Conservation (phyloP, 257 asterid species). For the Solanum virginianum region DNA sequence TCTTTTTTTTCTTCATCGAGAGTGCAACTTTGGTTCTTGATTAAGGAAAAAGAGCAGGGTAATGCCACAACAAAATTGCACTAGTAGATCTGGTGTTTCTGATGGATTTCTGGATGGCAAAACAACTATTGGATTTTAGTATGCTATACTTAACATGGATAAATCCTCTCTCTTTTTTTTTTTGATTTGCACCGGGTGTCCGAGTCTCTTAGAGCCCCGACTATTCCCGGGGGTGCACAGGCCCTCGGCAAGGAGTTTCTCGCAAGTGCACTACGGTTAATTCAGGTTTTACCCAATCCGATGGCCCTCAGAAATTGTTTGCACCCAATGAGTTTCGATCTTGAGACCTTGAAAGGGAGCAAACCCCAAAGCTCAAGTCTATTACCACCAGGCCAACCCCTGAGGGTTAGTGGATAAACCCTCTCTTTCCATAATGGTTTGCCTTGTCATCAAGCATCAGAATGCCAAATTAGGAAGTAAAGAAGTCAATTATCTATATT, state of each 20-base stretch:
- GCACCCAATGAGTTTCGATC: too few relatives aligned
- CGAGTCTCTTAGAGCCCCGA: too few relatives aligned
- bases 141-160: not conserved
- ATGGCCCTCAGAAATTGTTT: too few relatives aligned
- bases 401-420: not conserved
- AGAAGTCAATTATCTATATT: not conserved
- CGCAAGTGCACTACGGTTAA: too few relatives aligned
- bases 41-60: not conserved
- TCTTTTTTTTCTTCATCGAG: not conserved
- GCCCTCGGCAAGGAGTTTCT: too few relatives aligned
- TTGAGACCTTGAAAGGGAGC: too few relatives aligned
- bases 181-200: too few relatives aligned
- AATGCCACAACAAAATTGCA: not conserved
- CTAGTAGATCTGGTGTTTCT: not conserved
- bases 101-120: not conserved
- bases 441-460: not conserved
- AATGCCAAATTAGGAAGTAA: not conserved
- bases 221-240: too few relatives aligned
- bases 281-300: too few relatives aligned
- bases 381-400: too few relatives aligned
- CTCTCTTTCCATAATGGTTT: not conserved
- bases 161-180: not conserved
- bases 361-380: too few relatives aligned
- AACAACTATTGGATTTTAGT: not conserved
- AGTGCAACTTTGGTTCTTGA: not conserved